Evolutionary conservation across 139 green algal genomes (phyloP), one percentile per base, ranked within the genome.

Genomic region (Picochlorum sp.): DNA sequence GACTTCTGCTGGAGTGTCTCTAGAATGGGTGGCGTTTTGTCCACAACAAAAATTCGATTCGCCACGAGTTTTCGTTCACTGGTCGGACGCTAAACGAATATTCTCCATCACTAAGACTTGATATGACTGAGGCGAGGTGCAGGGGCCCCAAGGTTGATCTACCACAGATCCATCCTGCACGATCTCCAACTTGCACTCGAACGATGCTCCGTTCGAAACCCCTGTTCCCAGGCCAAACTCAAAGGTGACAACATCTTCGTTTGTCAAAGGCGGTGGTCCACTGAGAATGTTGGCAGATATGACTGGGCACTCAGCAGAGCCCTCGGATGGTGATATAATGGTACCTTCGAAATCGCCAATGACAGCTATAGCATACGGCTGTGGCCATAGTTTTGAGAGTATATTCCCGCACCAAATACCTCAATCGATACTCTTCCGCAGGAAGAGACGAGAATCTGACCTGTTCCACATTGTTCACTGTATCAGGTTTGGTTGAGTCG

Each of bases 381-480:
- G 88, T 14, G 72, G 4, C 74, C 68, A 10, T 32, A 16, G 1
- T 68, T 56, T 1, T 14, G 11, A 32, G 74, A 44, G 18, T 64
- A 54, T 20, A 70, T 49, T 54, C 9, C 47, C 6, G 45, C 4
- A 1, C 72, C 52, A 10, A 37, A 7, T 45, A 91, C 77, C 3
- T 62, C 70, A 51, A 91, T 86, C 26, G 81, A 62, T 26, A 95
- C 74, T 3, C 72, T 69, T 14, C 88, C 88, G 78, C 21, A 1
- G 75, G 68, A 30, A 90, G 52, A 60, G 68, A 62, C 9, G 72
- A 58, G 38, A 82, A 44, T 5, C 16, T 54, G 20, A 87, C 83
- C 50, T 77, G 68, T 69, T 95, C 88, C 13, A 92, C 85, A 54
- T 89, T 96, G 74, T 96, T 96, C 14, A 82, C 57, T 3, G 45